These are phyloP conservation scores for Penicillium sp. DNA, from an alignment of 2,329 filamentous ascomycete genomes.

Conservation along the genomic window DNA sequence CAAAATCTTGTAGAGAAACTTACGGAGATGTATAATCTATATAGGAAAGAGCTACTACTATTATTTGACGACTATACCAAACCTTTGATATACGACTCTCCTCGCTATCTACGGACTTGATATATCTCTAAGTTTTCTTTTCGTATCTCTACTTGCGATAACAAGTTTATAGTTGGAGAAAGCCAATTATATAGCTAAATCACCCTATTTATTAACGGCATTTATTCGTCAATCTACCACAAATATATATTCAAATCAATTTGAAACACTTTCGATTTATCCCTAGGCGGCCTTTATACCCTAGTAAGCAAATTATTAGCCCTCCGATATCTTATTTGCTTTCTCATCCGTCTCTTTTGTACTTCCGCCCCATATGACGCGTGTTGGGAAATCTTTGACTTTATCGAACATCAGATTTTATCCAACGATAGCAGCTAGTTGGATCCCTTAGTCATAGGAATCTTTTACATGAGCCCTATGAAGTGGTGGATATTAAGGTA, in stretches of 20 bases:
- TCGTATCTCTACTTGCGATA: neutral
- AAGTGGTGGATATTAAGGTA: too few species aligned
- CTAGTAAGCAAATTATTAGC: neutral
- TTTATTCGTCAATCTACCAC: neutral
- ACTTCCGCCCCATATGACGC: neutral
- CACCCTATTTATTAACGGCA: neutral
- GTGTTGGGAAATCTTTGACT: neutral
- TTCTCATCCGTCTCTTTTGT: neutral
- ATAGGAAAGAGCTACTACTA: constrained; percentile 9
- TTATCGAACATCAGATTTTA: neutral
- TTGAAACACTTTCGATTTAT: neutral
- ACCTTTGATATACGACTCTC: constrained; percentile 1
- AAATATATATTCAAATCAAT: neutral
- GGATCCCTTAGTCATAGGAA: too few species aligned
- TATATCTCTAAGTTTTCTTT: neutral
- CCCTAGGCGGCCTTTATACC: neutral
- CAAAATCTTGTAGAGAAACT: constrained; percentile 7
- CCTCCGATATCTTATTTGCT: neutral
- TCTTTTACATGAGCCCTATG: too few species aligned
- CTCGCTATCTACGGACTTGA: constrained; percentile 3
- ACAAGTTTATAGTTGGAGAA: neutral
- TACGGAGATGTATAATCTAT: constrained; percentile 7
- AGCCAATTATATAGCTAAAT: neutral
- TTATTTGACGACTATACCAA: constrained; percentile 7
- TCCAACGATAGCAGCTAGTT: neutral